phyloP scores from a whole-genome alignment of 441 rosid species.

The Erodium moschatum region DNA sequence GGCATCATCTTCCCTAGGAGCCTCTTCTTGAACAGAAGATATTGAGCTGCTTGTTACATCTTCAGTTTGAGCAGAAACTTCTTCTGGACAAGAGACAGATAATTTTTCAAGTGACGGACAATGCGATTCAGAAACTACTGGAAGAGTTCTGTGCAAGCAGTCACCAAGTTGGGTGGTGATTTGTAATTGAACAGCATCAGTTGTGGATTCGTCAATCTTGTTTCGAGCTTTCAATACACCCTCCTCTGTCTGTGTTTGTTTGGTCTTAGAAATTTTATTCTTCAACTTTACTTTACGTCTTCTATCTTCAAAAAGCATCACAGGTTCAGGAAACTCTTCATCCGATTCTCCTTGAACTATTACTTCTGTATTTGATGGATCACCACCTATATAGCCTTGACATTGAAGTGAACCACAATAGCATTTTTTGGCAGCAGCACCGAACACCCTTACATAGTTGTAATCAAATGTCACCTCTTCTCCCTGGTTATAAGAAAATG shows the following conservation, averaged over 20 bases:
- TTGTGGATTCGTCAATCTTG: constrained; percentile 15
- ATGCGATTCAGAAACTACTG: constrained; percentile 25
- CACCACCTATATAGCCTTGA: constrained; percentile 96
- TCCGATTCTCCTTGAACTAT: constrained; percentile 90
- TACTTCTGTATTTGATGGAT: constrained; percentile 65
- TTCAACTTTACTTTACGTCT: constrained; percentile 24
- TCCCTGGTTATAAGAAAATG: constrained; percentile 36
- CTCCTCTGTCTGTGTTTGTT: constrained; percentile 29
- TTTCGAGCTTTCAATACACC: constrained; percentile 23
- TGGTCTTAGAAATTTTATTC: constrained; percentile 22
- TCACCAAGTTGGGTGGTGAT: constrained; percentile 27
- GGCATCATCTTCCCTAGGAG: constrained; percentile 34
- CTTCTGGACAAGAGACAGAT: constrained; percentile 30
- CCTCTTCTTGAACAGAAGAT: constrained; percentile 33
- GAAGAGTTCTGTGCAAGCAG: constrained; percentile 27
- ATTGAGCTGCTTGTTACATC: constrained; percentile 23
- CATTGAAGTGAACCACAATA: constrained; percentile 81
- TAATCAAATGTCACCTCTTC: constrained; percentile 96
- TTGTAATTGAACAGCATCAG: constrained; percentile 23
- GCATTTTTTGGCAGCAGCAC: constrained; percentile 98
- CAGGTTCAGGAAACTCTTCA: constrained; percentile 92
- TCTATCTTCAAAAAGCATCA: constrained; percentile 51
- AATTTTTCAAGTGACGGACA: constrained; percentile 23
- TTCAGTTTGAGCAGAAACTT: constrained; percentile 25
- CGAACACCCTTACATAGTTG: constrained; percentile 93